Evolutionary conservation across 2,329 filamentous ascomycete genomes (phyloP), one percentile per base, ranked within the genome.

Genomic region (Talaromyces sp.): DNA sequence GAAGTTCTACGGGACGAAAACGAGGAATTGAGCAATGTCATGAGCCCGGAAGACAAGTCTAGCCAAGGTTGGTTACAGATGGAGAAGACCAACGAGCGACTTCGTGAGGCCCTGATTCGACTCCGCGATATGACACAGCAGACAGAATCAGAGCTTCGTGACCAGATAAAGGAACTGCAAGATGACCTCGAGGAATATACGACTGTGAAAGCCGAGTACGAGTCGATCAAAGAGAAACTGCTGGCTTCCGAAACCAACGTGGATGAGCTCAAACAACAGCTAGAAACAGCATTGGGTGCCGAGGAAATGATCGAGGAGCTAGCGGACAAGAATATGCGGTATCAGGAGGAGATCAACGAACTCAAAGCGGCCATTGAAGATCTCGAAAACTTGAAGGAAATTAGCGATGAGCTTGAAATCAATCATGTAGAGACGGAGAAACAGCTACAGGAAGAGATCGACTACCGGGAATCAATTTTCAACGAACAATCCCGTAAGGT

Each of bases 251-350:
- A 97, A 71, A 83, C 86, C 9, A 88, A 88, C 40, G 87, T 95
- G 46, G 89, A 95, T 67, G 91, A 98, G 69, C 84, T 99, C 12
- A 88, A 91, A 58, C 90, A 96, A 73, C 95, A 97, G 75, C 84
- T 99, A 2, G 93, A 99, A 69, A 91, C 90, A 57, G 92, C 92
- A 6, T 83, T 95, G 9, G 91, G 91, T 5, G 91, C 92, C 12
- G 95, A 98, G 73, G 90, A 96, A 68, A 93, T 97, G 85, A 92
- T 98, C 65, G 93, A 96, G 75, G 90, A 96, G 66, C 83, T 99
- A 42, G 92, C 90, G 0, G 91, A 95, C 66, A 89, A 92, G 70
- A 97, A 96, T 71, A 88, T 95, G 80, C 84, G 84, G 66, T 88
- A 96, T 72, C 87, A 88, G 39, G 91, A 96, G 74, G 86, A 92